Evolutionary conservation across 1,284 basidiomycete genomes (phyloP), one percentile per base, ranked within the genome.

Genomic region (Omphalotus olearius): DNA sequence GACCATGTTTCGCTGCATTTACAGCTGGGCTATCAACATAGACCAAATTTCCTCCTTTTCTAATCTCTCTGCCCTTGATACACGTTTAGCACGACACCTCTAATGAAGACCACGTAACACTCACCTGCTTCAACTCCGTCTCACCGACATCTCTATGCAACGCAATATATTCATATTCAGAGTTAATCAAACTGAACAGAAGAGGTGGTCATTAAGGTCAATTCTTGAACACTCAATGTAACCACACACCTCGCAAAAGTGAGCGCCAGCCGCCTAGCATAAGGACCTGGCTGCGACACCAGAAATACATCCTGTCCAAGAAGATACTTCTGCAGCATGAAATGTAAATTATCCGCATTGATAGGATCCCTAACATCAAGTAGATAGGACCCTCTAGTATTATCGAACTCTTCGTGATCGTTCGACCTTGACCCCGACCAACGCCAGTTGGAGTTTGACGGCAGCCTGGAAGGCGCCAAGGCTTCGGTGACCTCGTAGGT

Each of bases 121-220:
- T 25, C 41, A 71, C 74, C 64, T 85, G 83, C 63, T 84, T 84
- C 43, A 85, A 65, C 58, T 84, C 82, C 1, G 82, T 84, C 62
- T 85, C 82, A n/a, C 83, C 82, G 3, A 84, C 76, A 61, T 85
- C 82, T 48, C 82, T 67, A 62, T 85, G 82, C 2, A 85, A 62
- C 0, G 81, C 76, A 53, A 85, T 78, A 57, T 82, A 79, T 59
- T 85, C 82, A 54, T 84, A 85, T 63, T 84, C 83, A 10, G 78
- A 66, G 59, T 85, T 85, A 43, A 84, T 78, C 25, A 83, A 47
- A 51, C 82, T 83, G 45, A 13, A 33, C 13, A 33, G 4, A 7
- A 33, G 4, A 33, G 30, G 30, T 4, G 2, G 26, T 44, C 54
- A 11, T n/a, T 16, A 16, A 47, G 38, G 25, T 13, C 6, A 11